Percentiles rank a stretch among this genome's conserved stretches.
phyloP scores from a whole-genome alignment of 805 yeast genomes.

The Candida berthetii region DNA sequence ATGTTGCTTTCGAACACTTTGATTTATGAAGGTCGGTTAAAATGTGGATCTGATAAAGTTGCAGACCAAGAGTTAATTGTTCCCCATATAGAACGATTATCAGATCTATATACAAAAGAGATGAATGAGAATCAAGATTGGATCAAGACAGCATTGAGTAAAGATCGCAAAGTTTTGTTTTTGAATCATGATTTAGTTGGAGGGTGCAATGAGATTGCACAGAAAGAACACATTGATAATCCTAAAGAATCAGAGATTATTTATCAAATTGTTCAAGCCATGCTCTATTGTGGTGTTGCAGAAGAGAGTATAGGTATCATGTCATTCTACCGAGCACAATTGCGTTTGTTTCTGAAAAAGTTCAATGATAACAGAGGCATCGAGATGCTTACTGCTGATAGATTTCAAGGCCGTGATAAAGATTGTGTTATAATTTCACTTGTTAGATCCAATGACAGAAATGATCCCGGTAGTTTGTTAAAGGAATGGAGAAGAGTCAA shows the following conservation, averaged over 20 bases:
- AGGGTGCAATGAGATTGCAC: slow-evolving; percentile 41
- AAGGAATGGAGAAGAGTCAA: slow-evolving; percentile 90
- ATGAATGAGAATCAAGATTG: slow-evolving; percentile 29
- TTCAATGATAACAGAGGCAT: slow-evolving; percentile 33
- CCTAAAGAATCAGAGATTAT: slow-evolving; percentile 65
- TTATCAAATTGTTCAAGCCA: slow-evolving; percentile 51
- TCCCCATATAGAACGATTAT: slow-evolving; percentile 26
- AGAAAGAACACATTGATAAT: slow-evolving; percentile 70
- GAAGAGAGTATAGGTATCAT: slow-evolving; percentile 71
- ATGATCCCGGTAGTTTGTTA: slow-evolving; percentile 68
- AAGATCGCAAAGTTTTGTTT: slow-evolving; percentile 60
- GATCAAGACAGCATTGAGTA: slow-evolving; percentile 51
- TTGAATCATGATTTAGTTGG: slow-evolving; percentile 70
- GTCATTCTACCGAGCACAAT: slow-evolving; percentile 83
- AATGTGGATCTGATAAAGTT: slow-evolving; percentile 66
- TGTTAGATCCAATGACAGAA: slow-evolving; percentile 70
- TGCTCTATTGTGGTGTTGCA: slow-evolving; percentile 53
- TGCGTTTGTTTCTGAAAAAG: slow-evolving; percentile 36
- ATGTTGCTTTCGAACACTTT: slow-evolving; percentile 77
- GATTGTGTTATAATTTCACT: slow-evolving; percentile 85
- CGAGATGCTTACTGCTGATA: slow-evolving; percentile 90
- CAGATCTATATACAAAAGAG: slow-evolving; percentile 2
- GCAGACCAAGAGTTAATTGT: slow-evolving; percentile 50
- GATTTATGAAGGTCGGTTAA: slow-evolving; percentile 68
- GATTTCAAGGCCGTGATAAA: slow-evolving; percentile 94